Evolutionary conservation across 2,329 filamentous ascomycete species (phyloP), one percentile per base, ranked within the genome.

Genomic region (Trichoderma arundinaceum): DNA sequence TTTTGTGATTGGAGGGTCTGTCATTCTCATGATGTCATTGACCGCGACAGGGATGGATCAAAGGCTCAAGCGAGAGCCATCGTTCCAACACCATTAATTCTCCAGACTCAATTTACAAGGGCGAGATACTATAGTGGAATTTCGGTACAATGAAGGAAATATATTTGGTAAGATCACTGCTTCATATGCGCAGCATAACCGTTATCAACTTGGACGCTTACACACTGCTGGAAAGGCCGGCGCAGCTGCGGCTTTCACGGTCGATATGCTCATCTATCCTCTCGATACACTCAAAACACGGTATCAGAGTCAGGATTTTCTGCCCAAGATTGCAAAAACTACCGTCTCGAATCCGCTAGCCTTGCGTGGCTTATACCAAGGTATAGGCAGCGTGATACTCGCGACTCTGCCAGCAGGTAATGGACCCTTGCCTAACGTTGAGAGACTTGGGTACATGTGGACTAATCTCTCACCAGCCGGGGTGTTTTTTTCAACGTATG

Each of bases 271-370:
- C 15, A 86, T 97, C 41, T 96, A 95, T 73, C 94, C 93, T 0
- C 82, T 97, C 15, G 94, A 97, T 75, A 97, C 93, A 0, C 82
- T 97, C 72, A 97, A 97, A 76, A 97, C 93, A 7, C 86, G 93
- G 9, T 84, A 92, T 54, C 93, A 96, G 75, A 92, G 90, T 61
- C 89, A 88, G 12, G 86, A 93, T 72, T 95, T 93, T 78, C 80
- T 86, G 43, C 84, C 84, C 57, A 82, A 89, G 0, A 94, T 89
- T 78, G 82, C 82, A 0, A 84, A 85, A 1, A 81, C 81, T 1
- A 77, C 86, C 38, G 86, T 83, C 51, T 81, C 81, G 66, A 80
- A 83, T 62, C 76, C 84, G 19, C 81, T 89, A 64, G 71, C 76
- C 10, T 88, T 92, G 69, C 83, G 87, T 12, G 93, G 93, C 0